Evolutionary conservation across 768 basidiomycete species (phyloP).

Genomic region (Plicaturopsis crispa): DNA sequence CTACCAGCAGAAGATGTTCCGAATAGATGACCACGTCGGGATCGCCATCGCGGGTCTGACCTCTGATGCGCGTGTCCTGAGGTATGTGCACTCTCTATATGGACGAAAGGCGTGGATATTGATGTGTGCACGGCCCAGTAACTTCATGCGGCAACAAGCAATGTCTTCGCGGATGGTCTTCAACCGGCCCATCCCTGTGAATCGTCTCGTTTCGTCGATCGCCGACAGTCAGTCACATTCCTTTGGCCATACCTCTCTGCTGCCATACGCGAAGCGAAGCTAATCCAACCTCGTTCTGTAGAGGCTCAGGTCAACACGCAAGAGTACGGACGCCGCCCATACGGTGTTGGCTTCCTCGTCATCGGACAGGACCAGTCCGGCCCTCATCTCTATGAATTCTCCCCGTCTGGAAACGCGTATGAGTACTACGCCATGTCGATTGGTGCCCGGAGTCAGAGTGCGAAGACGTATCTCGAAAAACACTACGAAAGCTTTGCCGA

Average conservation of each 20-base stretch:
- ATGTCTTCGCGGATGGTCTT: constrained; percentile 93
- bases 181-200: constrained; percentile 91
- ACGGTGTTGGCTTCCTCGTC: constrained; percentile 98
- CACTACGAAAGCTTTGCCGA: constrained; percentile 84
- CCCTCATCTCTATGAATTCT: constrained; percentile 97
- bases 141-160: constrained; percentile 99
- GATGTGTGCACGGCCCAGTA: constrained; percentile 38
- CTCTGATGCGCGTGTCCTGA: constrained; percentile 94
- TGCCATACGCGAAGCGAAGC: not conserved
- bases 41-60: constrained; percentile 99
- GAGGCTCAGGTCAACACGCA: constrained; percentile 99
- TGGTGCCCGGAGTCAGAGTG: constrained; percentile 95
- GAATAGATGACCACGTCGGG: constrained; percentile 99
- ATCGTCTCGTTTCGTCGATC: constrained; percentile 86
- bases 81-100: constrained; percentile 27
- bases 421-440: constrained; percentile 99
- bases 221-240: constrained; percentile 74
- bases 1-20: constrained; percentile 99
- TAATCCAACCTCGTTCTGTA: constrained; percentile 21
- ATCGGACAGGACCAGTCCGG: constrained; percentile 95
- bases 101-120: not conserved
- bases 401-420: constrained; percentile 93
- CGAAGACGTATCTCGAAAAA: constrained; percentile 97
- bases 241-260: constrained; percentile 2
- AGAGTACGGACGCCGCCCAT: constrained; percentile 94